Base-by-base conservation (phyloP, 1,284 basidiomycete genomes). In the Fomitopsis pinicola region DNA sequence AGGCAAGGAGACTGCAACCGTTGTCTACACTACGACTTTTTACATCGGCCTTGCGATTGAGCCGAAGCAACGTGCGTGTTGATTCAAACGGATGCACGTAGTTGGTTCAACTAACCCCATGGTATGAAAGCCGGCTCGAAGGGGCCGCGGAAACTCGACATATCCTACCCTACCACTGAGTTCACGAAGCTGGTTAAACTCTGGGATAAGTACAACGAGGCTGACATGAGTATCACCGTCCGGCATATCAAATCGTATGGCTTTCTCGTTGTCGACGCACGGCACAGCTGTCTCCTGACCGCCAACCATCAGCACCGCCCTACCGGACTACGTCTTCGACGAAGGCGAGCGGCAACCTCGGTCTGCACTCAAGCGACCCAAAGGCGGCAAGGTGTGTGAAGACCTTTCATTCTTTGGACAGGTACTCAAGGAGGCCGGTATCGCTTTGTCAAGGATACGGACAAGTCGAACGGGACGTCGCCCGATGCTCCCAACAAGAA, bases 181-280 rank as follows among this genome's bases (percentile, higher is more conserved):
- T 99, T 99, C 73, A 94, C 91, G n/a, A 92, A 95, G 70, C 84
- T 93, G 60, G 95, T 97, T 70, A 97, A 97, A 75, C 80, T 87
- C 77, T 99, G 97, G 96, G 97, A 98, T 70, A 92, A 92, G 74
- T 99, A 91, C 70, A 94, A 98, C 64, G 92, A 95, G 69, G 80
- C 87, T 19, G 88, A 87, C 55, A 99, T 99, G 97, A 94, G 95
- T 28, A 94, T 99, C 64, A 85, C 94, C 54, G 91, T 99, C 22
- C 88, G 95, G 58, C 91, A 98, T 73, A 95, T 98, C 70, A 98
- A 89, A 81, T 90, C 88, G 95, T 96, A 72, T 68, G 85, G 53
- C 55, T 52, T 35, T 59, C 61, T 62, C 64, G 42, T 42, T 58
- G 19, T 35, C 42, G 36, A 19, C 14, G 26, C 17, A 42, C 50